Evolutionary conservation across 2,329 filamentous ascomycete species (phyloP).

Genomic region (Alternaria conjuncta): DNA sequence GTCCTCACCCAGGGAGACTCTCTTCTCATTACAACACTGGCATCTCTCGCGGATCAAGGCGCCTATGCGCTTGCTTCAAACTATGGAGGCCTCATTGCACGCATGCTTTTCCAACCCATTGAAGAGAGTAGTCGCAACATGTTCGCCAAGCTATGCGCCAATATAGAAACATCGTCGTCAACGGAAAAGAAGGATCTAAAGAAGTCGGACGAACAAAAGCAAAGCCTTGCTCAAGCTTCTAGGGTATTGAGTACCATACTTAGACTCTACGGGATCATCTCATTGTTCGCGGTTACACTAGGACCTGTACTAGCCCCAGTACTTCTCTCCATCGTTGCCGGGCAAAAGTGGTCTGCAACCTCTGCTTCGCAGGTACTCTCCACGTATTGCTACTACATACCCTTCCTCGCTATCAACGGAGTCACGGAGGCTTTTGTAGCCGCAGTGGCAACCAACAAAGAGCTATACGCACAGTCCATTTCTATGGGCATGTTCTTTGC

Average conservation of each 20-base stretch:
- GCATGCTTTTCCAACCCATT: constrained; percentile 90
- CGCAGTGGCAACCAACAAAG: constrained; percentile 75
- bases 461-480: constrained; percentile 77
- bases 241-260: constrained; percentile 69
- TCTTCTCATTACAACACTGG: constrained; percentile 79
- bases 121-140: constrained; percentile 92
- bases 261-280: constrained; percentile 75
- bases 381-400: constrained; percentile 90
- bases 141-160: constrained; percentile 79
- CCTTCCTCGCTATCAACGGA: constrained; percentile 89
- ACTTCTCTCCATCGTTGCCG: constrained; percentile 77
- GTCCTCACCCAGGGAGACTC: constrained; percentile 93
- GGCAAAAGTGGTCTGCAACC: constrained; percentile 74
- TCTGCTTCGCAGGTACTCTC: constrained; percentile 77
- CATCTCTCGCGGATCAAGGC: constrained; percentile 81
- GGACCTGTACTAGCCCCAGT: constrained; percentile 78
- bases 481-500: constrained; percentile 87
- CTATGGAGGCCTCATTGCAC: constrained; percentile 84
- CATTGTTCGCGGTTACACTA: constrained; percentile 70
- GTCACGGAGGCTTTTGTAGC: constrained; percentile 92
- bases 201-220: constrained; percentile 22
- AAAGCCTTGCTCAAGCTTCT: constrained; percentile 48
- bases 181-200: background rate
- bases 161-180: constrained; percentile 18
- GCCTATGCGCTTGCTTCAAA: constrained; percentile 93